Evolutionary conservation across 257 asterid species (phyloP).

Genomic region (Solanum boliviense): DNA sequence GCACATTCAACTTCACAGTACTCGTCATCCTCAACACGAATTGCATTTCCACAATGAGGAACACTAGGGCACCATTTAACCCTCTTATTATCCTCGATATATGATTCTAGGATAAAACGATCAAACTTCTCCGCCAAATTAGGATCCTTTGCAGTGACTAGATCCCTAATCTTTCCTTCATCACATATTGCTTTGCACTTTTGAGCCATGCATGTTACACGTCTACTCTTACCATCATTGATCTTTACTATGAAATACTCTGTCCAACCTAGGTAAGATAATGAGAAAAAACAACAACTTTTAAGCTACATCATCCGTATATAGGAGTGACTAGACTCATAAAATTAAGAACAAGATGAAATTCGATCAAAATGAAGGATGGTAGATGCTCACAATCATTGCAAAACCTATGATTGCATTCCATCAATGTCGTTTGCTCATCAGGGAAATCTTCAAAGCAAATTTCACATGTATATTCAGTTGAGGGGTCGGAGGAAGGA

Average conservation of each 20-base stretch:
- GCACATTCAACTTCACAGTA: constrained; percentile 44
- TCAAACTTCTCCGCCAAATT: constrained; percentile 37
- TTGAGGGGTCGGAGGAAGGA: neutral
- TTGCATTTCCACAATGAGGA: constrained; percentile 55
- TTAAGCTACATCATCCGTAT: neutral
- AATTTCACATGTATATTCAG: constrained; percentile 24
- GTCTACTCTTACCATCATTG: constrained; percentile 46
- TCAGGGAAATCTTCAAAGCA: constrained; percentile 36
- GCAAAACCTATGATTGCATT: constrained; percentile 64
- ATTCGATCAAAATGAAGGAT: neutral
- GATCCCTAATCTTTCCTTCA: constrained; percentile 31
- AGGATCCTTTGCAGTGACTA: constrained; percentile 32
- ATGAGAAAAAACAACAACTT: neutral
- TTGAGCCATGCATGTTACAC: constrained; percentile 49
- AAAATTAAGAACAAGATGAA: neutral
- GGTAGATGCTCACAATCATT: constrained; percentile 33
- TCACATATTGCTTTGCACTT: constrained; percentile 50
- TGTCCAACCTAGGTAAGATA: constrained; percentile 38
- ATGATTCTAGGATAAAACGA: constrained; percentile 46
- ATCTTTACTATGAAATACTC: constrained; percentile 41
- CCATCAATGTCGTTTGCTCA: constrained; percentile 30
- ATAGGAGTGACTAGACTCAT: neutral
- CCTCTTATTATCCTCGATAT: constrained; percentile 45
- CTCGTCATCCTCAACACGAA: constrained; percentile 30
- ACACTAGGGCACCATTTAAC: constrained; percentile 64